phyloP scores from a whole-genome alignment of 2,329 filamentous ascomycete species.

The Hypoxylon sp. region DNA sequence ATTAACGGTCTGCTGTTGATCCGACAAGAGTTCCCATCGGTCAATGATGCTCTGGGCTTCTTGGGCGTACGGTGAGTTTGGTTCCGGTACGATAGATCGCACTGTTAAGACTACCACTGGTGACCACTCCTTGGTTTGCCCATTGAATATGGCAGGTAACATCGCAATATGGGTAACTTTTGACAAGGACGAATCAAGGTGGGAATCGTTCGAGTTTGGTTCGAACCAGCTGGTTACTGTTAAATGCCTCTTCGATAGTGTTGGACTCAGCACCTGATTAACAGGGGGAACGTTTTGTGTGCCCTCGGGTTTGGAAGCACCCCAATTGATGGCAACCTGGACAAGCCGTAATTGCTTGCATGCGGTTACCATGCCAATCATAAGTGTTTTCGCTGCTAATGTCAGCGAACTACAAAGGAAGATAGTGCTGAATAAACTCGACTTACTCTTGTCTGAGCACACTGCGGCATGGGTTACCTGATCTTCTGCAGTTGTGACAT shows the following conservation, averaged over 20 bases:
- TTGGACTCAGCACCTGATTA: constrained; percentile 65
- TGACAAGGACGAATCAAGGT: constrained; percentile 66
- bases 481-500: constrained; percentile 78
- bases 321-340: constrained; percentile 82
- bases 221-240: constrained; percentile 71
- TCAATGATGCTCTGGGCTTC: constrained; percentile 81
- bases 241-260: constrained; percentile 69
- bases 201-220: constrained; percentile 60
- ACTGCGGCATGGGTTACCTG: constrained; percentile 85
- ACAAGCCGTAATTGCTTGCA: constrained; percentile 82
- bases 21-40: constrained; percentile 83
- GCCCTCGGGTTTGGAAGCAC: constrained; percentile 69
- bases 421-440: constrained; percentile 2
- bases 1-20: constrained; percentile 77
- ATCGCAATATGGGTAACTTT: constrained; percentile 83
- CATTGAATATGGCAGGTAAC: constrained; percentile 75
- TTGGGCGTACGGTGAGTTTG: constrained; percentile 71
- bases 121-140: constrained; percentile 67
- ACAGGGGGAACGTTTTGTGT: constrained; percentile 64
- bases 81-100: constrained; percentile 73
- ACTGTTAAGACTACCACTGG: constrained; percentile 79
- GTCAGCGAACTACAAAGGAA: constrained; percentile 22
- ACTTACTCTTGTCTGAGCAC: constrained; percentile 79
- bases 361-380: constrained; percentile 77
- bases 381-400: constrained; percentile 61